Base-by-base conservation (phyloP, 192 early-diverging fungal genomes). In the Geranomyces michiganensis region DNA sequence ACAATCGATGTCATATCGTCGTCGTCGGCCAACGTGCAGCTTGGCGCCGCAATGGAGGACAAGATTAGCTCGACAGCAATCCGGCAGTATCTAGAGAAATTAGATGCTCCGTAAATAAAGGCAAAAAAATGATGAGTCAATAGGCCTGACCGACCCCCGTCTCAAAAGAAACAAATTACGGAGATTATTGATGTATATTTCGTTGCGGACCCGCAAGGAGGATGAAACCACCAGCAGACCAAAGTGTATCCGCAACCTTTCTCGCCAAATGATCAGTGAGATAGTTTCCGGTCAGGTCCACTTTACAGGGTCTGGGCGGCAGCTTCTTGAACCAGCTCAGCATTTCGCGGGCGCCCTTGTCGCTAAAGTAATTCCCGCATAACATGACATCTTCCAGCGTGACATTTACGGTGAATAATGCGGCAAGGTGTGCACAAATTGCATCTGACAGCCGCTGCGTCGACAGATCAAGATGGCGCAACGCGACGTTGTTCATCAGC, bases 31-130 rank as follows among this genome's bases (percentile, higher is more conserved):
- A 64, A 70, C 15, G 72, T 81, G 8, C 72, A 74, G 12, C 80
- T n/a, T 22, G 21, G 74, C 29, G 78, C 87, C n/a, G n/a, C n/a
- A 51, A 78, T 81, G 59, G 77, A 74, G 21, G 62, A 88, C 51
- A 94, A 94, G 72, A 87, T 96, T 30, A 93, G 92, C 72, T 93
- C 91, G 17, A 91, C 89, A 22, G 87, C 79, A 32, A 92, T 94
- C 68, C 85, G 94, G 19, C 76, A 82, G 27, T 85, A 81, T 63
- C 62, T 90, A 26, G 72, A 78, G 19, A 53, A 15, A 53, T 7
- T n/a, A 26, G 51, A 53, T 15, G 51, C 51, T 41, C 10, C 36
- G n/a, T n/a, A n/a, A n/a, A n/a, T n/a, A n/a, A n/a, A 41, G 3
- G 36, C 5, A 41, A 41, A 41, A 41, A 41, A 3, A 41, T 41